A percentile compares a stretch with the other conserved stretches of the same genome.
These are phyloP conservation scores for Prunus padus DNA, from an alignment of 306 rosid species.

Conservation along the genomic window DNA sequence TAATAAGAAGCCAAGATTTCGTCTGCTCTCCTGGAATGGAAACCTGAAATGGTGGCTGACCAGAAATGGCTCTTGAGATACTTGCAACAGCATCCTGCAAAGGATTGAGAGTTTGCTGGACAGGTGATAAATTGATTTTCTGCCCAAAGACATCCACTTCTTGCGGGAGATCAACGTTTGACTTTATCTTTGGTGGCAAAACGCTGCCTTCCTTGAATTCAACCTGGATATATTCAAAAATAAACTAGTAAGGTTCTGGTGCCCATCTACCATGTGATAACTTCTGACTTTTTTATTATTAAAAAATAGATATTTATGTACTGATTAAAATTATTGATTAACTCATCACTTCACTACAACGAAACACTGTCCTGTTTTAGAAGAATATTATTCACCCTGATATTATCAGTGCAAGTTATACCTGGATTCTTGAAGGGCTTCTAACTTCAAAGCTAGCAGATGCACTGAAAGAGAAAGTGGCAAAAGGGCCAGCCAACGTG, in stretches of 20 bases:
- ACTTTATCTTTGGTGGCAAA: conserved; percentile 80
- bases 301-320: neutral
- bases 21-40: conserved; percentile 89
- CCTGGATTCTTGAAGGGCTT: conserved; percentile 89
- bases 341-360: neutral
- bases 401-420: conserved; percentile 23
- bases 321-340: neutral
- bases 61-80: conserved; percentile 65
- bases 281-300: neutral
- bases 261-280: neutral
- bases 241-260: conserved; percentile 16
- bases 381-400: conserved; percentile 8
- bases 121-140: conserved; percentile 55
- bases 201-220: conserved; percentile 81
- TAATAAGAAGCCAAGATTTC: conserved; percentile 80
- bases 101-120: conserved; percentile 69
- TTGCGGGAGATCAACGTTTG: conserved; percentile 71
- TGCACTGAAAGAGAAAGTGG: conserved; percentile 72
- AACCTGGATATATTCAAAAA: conserved; percentile 54
- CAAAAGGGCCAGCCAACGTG: conserved; percentile 68
- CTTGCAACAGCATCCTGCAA: conserved; percentile 58
- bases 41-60: conserved; percentile 78
- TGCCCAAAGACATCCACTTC: conserved; percentile 72
- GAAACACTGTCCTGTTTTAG: neutral
- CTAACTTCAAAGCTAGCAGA: conserved; percentile 88